phyloP scores from a whole-genome alignment of 2,329 filamentous ascomycete genomes.

The Aspergillus melleus region DNA sequence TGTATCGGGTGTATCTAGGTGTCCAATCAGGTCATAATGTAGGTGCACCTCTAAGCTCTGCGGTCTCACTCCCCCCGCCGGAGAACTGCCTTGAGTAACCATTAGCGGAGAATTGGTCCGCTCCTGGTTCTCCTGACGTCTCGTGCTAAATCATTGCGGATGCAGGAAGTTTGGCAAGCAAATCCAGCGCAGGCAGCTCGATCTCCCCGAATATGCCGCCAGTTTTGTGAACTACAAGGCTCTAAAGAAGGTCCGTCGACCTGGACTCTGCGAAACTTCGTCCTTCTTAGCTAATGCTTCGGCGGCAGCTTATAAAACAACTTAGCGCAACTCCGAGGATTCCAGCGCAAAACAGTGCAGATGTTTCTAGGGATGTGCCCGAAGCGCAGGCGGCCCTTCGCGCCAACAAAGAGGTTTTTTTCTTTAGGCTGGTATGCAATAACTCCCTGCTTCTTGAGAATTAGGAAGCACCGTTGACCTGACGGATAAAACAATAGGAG shows the following conservation, averaged over 20 bases:
- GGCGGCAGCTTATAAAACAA: slow-evolving; percentile 88
- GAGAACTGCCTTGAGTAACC: background rate
- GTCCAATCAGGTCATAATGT: slow-evolving; percentile 22
- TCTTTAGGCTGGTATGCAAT: slow-evolving; percentile 84
- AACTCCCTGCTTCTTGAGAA: background rate
- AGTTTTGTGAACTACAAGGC: slow-evolving; percentile 99
- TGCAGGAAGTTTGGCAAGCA: slow-evolving; percentile 99
- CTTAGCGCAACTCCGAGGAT: slow-evolving; percentile 88
- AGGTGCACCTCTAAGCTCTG: slow-evolving; percentile 5
- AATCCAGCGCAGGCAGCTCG: slow-evolving; percentile 97
- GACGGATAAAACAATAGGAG: slow-evolving; percentile 63
- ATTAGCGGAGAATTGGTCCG: background rate
- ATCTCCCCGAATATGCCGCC: slow-evolving; percentile 97
- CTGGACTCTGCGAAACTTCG: background rate
- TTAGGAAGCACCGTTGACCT: slow-evolving; percentile 3
- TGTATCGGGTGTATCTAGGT: slow-evolving; percentile 10
- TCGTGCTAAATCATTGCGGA: slow-evolving; percentile 10
- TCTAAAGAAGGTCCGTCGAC: slow-evolving; percentile 77
- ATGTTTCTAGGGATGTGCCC: slow-evolving; percentile 44
- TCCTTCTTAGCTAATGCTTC: slow-evolving; percentile 25
- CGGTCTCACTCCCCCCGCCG: background rate
- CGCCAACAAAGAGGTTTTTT: slow-evolving; percentile 97
- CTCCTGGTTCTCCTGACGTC: background rate
- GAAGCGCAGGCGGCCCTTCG: slow-evolving; percentile 89
- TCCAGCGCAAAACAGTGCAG: slow-evolving; percentile 67